Evolutionary conservation across 1,284 basidiomycete genomes (phyloP).

Genomic region (Coniferiporia sulphurascens): DNA sequence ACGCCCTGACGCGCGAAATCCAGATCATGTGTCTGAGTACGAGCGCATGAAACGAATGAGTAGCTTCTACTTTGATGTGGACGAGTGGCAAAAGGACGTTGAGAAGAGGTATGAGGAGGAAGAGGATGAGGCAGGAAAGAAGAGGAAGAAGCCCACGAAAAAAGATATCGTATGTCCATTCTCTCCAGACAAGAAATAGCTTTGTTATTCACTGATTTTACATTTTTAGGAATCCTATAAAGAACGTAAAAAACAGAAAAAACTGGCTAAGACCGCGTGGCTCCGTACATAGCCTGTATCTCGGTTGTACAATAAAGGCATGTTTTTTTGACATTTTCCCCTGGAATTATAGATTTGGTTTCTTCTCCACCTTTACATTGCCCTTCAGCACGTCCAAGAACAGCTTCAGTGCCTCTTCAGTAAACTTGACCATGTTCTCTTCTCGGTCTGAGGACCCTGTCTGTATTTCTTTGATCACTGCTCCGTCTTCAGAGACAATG

Average conservation of each 20-base stretch:
- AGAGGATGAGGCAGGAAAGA: slow-evolving; percentile 49
- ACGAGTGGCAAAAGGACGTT: slow-evolving; percentile 73
- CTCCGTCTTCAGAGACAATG: slow-evolving; percentile 20
- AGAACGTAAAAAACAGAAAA: slow-evolving; percentile 80
- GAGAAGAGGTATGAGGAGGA: slow-evolving; percentile 51
- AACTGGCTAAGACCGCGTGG: slow-evolving; percentile 86
- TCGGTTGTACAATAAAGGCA: slow-evolving; percentile 1
- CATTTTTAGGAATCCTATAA: slow-evolving; percentile 74
- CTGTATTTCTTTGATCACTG: slow-evolving; percentile 19
- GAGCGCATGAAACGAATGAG: slow-evolving; percentile 84
- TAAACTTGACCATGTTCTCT: slow-evolving; percentile 23
- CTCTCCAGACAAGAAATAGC: slow-evolving; percentile 16
- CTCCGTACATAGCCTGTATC: slow-evolving; percentile 54
- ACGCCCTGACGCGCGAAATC: slow-evolving; percentile 58
- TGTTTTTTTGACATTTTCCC: not conserved
- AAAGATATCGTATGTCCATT: slow-evolving; percentile 69
- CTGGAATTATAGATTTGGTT: slow-evolving; percentile 10
- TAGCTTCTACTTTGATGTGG: slow-evolving; percentile 84
- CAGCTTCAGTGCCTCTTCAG: slow-evolving; percentile 22
- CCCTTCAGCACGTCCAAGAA: slow-evolving; percentile 21
- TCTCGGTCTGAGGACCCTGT: slow-evolving; percentile 21
- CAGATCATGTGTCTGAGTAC: slow-evolving; percentile 76
- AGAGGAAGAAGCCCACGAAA: slow-evolving; percentile 73
- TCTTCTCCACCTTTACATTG: slow-evolving; percentile 15
- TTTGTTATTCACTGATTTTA: slow-evolving; percentile 18